Conservation (phyloP, 495 filamentous ascomycete species). For the Ascodesmis nigricans region DNA sequence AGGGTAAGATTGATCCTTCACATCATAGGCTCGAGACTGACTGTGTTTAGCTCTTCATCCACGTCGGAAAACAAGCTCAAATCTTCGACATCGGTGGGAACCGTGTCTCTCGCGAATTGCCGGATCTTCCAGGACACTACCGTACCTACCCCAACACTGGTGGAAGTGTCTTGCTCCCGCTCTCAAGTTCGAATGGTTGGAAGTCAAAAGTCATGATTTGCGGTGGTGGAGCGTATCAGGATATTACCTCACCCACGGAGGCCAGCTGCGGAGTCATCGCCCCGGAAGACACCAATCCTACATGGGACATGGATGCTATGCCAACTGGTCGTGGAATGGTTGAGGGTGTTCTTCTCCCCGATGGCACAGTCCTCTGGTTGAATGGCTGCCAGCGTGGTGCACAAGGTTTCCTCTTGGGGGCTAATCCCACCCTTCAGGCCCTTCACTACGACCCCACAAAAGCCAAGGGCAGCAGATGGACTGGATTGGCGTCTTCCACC, state of each 20-base stretch:
- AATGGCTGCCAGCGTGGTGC: conserved; percentile 36
- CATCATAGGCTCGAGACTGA: no score
- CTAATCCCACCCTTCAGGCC: conserved; percentile 31
- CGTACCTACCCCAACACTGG: conserved; percentile 45
- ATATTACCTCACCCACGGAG: conserved; percentile 37
- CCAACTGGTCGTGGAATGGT: conserved; percentile 40
- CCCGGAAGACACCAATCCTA: conserved; percentile 29
- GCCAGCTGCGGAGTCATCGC: conserved; percentile 36
- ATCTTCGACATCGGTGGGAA: conserved; percentile 30
- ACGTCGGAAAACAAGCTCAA: conserved; percentile 33
- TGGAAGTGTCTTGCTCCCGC: conserved; percentile 34
- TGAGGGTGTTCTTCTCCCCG: conserved; percentile 35
- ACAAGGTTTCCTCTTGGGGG: conserved; percentile 36
- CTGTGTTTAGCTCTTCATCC: conserved; percentile 37
- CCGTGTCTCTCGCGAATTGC: conserved; percentile 25
- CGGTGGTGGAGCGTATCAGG: conserved; percentile 41
- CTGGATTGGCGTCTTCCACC: conserved; percentile 26
- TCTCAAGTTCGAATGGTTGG: conserved; percentile 32
- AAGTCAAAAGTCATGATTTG: conserved; percentile 35
- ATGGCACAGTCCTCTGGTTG: conserved; percentile 37
- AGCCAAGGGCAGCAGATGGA: conserved; percentile 32
- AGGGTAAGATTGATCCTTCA: no score
- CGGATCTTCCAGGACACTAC: conserved; percentile 37
- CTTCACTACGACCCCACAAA: conserved; percentile 35
- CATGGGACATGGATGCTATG: conserved; percentile 43